Percentiles rank a stretch among this genome's conserved stretches.
These are phyloP conservation scores for Phlyctochytrium bullatum DNA, from an alignment of 192 early-diverging fungal genomes.

Conservation along the genomic window DNA sequence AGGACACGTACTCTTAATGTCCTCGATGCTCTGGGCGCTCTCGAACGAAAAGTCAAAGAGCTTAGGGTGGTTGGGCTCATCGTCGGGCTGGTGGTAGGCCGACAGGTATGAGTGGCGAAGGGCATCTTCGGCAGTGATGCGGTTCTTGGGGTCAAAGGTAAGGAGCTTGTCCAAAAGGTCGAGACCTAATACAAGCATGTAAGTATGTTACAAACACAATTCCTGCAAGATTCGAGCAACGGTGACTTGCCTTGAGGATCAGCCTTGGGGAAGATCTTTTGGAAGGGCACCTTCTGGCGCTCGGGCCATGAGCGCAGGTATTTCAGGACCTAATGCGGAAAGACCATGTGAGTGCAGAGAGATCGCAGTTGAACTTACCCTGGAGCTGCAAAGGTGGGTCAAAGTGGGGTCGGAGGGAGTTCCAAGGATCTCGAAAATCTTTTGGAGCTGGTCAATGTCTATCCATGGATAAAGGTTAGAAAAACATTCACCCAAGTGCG, in stretches of 20 bases:
- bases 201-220: neutral
- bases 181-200: conserved; percentile 33
- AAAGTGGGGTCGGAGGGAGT: conserved; percentile 91
- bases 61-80: conserved; percentile 53
- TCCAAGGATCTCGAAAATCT: conserved; percentile 93
- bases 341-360: neutral
- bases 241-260: conserved; percentile 72
- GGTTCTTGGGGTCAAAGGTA: conserved; percentile 78
- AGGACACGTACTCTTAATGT: conserved; percentile 49
- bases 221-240: no score
- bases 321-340: conserved; percentile 68
- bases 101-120: conserved; percentile 87
- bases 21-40: conserved; percentile 44
- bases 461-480: no score
- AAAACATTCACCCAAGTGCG: no score
- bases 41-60: conserved; percentile 57
- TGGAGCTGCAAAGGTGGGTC: conserved; percentile 43
- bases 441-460: conserved; percentile 91
- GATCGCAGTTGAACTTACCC: conserved; percentile 37
- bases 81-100: conserved; percentile 70
- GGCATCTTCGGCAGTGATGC: conserved; percentile 89
- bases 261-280: conserved; percentile 81
- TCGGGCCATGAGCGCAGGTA: conserved; percentile 88
- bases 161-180: conserved; percentile 87
- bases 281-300: conserved; percentile 78